phyloP scores from a whole-genome alignment of 2,329 filamentous ascomycete genomes.

The Hymenoscyphus infarciens region DNA sequence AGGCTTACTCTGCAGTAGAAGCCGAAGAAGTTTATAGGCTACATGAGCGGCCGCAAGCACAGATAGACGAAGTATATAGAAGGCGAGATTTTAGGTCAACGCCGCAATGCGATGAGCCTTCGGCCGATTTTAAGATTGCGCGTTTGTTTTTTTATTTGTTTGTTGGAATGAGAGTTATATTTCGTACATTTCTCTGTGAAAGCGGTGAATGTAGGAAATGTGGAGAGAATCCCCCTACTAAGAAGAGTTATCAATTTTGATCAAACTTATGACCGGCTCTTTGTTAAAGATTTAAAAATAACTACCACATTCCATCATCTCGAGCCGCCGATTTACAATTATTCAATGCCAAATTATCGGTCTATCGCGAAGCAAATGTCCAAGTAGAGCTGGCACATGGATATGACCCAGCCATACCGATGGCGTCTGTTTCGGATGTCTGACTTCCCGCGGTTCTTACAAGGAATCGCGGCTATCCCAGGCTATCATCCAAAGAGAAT shows the following conservation, averaged over 20 bases:
- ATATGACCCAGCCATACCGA: neutral
- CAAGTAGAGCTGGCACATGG: neutral
- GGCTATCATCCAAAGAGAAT: neutral
- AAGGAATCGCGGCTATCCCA: neutral
- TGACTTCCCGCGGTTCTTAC: conserved; percentile 1
- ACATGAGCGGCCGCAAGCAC: neutral
- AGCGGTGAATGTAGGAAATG: too few relatives aligned
- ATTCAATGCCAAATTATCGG: too few relatives aligned
- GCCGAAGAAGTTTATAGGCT: neutral
- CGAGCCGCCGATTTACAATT: neutral
- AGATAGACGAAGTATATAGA: neutral
- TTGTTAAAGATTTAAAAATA: neutral
- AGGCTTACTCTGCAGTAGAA: neutral
- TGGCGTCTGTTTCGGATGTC: conserved; percentile 7
- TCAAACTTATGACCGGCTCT: too few relatives aligned
- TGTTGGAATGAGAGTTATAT: neutral
- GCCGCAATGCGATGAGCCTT: neutral
- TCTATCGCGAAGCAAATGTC: too few relatives aligned
- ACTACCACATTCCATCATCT: neutral
- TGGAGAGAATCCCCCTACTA: too few relatives aligned
- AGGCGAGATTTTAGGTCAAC: neutral
- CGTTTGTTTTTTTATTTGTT: neutral
- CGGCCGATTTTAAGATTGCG: neutral
- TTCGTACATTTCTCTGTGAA: neutral
- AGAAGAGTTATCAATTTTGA: too few relatives aligned